Conservation (phyloP, 192 early-diverging fungal species). For the Geranomyces variabilis region DNA sequence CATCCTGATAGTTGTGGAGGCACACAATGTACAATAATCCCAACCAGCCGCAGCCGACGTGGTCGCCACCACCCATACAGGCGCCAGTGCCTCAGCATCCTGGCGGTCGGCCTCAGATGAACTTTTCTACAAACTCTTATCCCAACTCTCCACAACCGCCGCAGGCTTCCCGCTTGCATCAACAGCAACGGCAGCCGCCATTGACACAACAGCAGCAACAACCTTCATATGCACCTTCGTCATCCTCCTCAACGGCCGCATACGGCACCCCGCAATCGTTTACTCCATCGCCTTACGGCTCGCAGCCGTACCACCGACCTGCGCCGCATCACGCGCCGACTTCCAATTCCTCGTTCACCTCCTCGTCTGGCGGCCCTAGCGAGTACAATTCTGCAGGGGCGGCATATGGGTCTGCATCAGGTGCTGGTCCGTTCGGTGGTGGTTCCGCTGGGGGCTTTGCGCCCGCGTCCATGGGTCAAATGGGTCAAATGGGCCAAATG, state of each 20-base stretch:
- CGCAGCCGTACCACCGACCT: constrained; percentile 20
- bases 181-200: constrained; percentile 8
- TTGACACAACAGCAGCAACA: neutral
- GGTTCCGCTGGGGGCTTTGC: no score
- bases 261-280: neutral
- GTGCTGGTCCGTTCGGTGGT: no score
- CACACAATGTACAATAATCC: constrained; percentile 33
- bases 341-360: neutral
- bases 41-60: constrained; percentile 23
- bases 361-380: no score
- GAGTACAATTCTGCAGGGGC: neutral
- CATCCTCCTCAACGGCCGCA: neutral
- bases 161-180: neutral
- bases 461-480: neutral
- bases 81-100: constrained; percentile 36
- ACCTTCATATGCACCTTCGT: neutral
- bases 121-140: neutral
- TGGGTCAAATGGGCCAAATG: neutral
- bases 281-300: neutral
- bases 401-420: neutral
- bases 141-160: constrained; percentile 18
- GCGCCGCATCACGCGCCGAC: neutral
- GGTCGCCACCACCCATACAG: constrained; percentile 36
- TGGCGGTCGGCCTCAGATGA: constrained; percentile 9
- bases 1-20: no score